Evolutionary conservation across 2,329 filamentous ascomycete species (phyloP).

Genomic region (Phaeosphaeria sp.): DNA sequence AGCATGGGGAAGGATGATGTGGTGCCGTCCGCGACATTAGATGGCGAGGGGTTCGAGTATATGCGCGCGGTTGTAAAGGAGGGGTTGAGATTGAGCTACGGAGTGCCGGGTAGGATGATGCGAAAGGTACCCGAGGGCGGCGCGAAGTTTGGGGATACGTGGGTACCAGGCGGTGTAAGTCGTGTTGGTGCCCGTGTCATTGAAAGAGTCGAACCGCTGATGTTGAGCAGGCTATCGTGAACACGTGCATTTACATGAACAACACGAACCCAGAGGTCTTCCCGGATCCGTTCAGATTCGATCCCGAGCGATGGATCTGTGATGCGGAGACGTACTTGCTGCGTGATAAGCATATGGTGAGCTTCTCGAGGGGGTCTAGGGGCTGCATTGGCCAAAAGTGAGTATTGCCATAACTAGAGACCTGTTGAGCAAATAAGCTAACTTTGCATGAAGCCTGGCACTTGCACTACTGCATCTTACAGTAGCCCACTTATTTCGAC

Average conservation of each 20-base stretch:
- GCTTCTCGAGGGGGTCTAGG: conserved; percentile 14
- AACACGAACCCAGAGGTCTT: conserved; percentile 17
- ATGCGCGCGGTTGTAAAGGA: conserved; percentile 20
- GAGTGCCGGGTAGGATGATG: conserved; percentile 15
- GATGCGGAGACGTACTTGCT: conserved; percentile 12
- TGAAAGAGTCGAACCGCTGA: background rate
- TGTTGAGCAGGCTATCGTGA: conserved; percentile 4
- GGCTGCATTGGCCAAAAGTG: conserved; percentile 19
- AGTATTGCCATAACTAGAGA: background rate
- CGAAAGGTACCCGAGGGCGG: conserved; percentile 12
- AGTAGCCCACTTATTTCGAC: conserved; percentile 16
- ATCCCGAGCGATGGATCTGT: conserved; percentile 20
- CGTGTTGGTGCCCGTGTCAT: background rate
- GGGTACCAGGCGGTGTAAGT: conserved; percentile 17
- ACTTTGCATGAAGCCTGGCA: conserved; percentile 9
- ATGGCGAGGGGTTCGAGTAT: conserved; percentile 16
- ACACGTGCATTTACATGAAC: conserved; percentile 15
- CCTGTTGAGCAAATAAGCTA: background rate
- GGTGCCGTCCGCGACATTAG: conserved; percentile 7
- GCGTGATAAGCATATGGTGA: conserved; percentile 18
- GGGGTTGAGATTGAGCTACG: conserved; percentile 14
- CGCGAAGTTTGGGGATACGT: conserved; percentile 9
- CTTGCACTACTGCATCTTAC: conserved; percentile 17
- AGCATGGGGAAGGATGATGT: conserved; percentile 6
- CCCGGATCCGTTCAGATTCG: conserved; percentile 16